Percentiles rank a stretch among this genome's conserved stretches.
These are phyloP conservation scores for Sporothrix humicola DNA, from an alignment of 2,329 filamentous ascomycete species.

Conservation along the genomic window DNA sequence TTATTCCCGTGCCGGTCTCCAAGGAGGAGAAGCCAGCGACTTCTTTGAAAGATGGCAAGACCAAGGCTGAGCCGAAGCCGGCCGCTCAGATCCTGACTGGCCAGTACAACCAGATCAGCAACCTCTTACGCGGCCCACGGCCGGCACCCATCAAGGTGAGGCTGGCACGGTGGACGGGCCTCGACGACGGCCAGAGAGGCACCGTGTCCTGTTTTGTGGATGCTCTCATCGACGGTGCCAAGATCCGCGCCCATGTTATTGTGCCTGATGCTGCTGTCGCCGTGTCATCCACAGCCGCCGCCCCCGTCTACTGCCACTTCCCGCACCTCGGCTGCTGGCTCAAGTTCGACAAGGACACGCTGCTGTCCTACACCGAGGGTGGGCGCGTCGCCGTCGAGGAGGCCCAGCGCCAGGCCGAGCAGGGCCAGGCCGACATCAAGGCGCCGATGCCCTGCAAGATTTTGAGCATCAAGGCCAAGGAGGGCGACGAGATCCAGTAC, in stretches of 20 bases:
- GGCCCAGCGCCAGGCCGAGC: neutral
- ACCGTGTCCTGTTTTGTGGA: neutral
- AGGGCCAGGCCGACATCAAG: constrained; percentile 31
- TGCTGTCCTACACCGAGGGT: constrained; percentile 39
- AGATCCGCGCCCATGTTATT: neutral
- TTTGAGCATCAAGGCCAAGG: constrained; percentile 34
- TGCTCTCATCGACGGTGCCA: neutral
- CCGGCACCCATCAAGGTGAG: neutral
- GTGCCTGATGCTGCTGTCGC: neutral
- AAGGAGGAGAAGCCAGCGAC: neutral
- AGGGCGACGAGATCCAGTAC: constrained; percentile 3
- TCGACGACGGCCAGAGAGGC: neutral
- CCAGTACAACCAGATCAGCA: constrained; percentile 3
- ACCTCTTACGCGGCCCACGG: neutral
- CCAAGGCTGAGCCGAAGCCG: neutral
- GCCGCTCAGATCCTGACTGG: neutral
- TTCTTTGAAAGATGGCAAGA: no score
- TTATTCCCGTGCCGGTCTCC: neutral
- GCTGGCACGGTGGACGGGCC: neutral
- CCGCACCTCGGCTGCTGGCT: constrained; percentile 43
- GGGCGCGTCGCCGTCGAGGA: neutral
- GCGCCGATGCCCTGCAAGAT: constrained; percentile 42
- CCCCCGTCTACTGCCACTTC: constrained; percentile 42
- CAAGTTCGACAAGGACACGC: constrained; percentile 40
- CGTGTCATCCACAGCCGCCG: neutral